Evolutionary conservation across 2,329 filamentous ascomycete genomes (phyloP).

Genomic region (Xylaria sp.): DNA sequence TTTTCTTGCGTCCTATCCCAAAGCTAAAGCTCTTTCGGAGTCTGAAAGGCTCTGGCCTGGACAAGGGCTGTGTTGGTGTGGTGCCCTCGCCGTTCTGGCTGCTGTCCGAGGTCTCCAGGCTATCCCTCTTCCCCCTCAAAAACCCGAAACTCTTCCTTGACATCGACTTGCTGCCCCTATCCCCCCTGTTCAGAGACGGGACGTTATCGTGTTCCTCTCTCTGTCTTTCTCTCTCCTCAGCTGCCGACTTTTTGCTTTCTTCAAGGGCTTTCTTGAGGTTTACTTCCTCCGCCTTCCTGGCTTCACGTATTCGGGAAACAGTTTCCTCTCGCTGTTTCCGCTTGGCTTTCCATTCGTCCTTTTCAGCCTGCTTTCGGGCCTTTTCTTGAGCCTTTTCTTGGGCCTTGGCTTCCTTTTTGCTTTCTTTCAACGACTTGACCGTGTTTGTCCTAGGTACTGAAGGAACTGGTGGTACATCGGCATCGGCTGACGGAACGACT

Average conservation of each 20-base stretch:
- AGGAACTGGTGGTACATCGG: slow-evolving; percentile 38
- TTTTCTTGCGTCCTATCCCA: slow-evolving; percentile 77
- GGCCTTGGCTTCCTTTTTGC: slow-evolving; percentile 71
- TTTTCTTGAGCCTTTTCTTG: slow-evolving; percentile 51
- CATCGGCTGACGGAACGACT: slow-evolving; percentile 47
- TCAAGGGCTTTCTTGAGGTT: slow-evolving; percentile 69
- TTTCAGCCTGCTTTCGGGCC: slow-evolving; percentile 57
- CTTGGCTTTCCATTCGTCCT: slow-evolving; percentile 57
- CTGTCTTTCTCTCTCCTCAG: slow-evolving; percentile 65
- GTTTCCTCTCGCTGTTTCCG: slow-evolving; percentile 57
- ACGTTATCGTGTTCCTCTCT: slow-evolving; percentile 61
- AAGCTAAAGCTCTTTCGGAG: slow-evolving; percentile 74
- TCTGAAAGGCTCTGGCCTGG: slow-evolving; percentile 40
- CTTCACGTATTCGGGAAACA: slow-evolving; percentile 50
- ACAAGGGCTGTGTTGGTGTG: slow-evolving; percentile 52
- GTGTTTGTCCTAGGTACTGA: slow-evolving; percentile 43
- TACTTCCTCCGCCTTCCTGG: slow-evolving; percentile 59
- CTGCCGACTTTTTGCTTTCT: slow-evolving; percentile 63
- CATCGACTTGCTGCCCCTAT: slow-evolving; percentile 80
- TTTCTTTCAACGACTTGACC: slow-evolving; percentile 62
- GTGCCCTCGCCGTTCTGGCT: slow-evolving; percentile 46
- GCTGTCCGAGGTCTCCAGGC: slow-evolving; percentile 48
- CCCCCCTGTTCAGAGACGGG: slow-evolving; percentile 68
- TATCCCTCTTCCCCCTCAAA: slow-evolving; percentile 58
- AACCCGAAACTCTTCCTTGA: slow-evolving; percentile 79